Conservation (phyloP, 257 asterid species). For the Solanum pimpinellifolium region DNA sequence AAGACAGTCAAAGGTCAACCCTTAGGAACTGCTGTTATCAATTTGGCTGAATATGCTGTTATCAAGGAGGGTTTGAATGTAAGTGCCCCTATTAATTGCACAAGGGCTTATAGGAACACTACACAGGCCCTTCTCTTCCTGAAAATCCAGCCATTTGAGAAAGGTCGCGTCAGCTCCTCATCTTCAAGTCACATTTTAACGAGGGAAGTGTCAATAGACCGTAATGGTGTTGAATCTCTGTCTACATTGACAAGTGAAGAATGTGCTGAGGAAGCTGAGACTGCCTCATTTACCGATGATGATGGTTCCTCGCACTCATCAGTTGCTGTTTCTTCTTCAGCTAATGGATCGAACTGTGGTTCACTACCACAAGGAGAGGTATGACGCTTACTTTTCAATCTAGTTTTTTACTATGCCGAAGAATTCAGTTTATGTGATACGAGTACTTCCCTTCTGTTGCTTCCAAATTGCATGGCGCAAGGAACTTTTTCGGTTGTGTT, state of each 20-base stretch:
- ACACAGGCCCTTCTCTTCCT: constrained; percentile 55
- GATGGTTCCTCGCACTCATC: constrained; percentile 75
- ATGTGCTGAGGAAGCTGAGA: constrained; percentile 69
- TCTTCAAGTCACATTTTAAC: constrained; percentile 34
- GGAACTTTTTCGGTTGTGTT: not conserved
- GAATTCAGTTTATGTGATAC: not conserved
- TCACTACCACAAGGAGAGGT: constrained; percentile 58
- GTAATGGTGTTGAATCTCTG: constrained; percentile 35
- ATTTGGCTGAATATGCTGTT: constrained; percentile 62
- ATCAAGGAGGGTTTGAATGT: constrained; percentile 32
- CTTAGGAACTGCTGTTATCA: constrained; percentile 64
- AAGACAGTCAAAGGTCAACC: constrained; percentile 55
- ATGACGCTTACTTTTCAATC: not conserved
- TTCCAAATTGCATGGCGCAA: not conserved
- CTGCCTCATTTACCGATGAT: constrained; percentile 53
- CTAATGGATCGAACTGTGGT: constrained; percentile 45
- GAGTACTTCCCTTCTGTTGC: not conserved
- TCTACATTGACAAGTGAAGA: constrained; percentile 63
- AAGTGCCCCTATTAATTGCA: constrained; percentile 51
- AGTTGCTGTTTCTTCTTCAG: constrained; percentile 38
- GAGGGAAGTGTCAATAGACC: constrained; percentile 44
- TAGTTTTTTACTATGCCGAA: not conserved
- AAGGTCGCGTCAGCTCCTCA: constrained; percentile 23
- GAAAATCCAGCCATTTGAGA: constrained; percentile 41
- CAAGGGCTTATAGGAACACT: constrained; percentile 61